phyloP scores from a whole-genome alignment of 441 rosid species.

The Populus tomentosa region DNA sequence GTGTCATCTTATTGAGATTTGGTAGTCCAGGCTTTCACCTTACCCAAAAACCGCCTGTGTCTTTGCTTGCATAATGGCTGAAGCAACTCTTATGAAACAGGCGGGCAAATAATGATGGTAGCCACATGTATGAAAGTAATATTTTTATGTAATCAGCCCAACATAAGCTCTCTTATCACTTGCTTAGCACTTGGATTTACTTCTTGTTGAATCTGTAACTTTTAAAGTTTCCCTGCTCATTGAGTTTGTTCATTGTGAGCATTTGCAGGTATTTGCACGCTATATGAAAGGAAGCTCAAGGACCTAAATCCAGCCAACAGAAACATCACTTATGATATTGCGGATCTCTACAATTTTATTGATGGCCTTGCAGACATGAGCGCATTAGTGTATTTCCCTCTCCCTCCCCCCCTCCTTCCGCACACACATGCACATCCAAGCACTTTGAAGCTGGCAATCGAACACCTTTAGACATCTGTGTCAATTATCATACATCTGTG shows the following conservation, averaged over 20 bases:
- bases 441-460: constrained; percentile 2
- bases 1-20: background rate
- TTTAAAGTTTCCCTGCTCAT: background rate
- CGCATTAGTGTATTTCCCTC: constrained; percentile 73
- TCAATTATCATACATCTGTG: background rate
- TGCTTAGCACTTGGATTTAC: background rate
- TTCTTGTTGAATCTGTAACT: background rate
- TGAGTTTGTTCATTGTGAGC: background rate
- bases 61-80: background rate
- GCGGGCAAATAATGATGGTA: background rate
- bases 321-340: constrained; percentile 78
- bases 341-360: constrained; percentile 86
- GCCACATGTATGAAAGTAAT: background rate
- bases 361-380: constrained; percentile 97
- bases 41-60: background rate
- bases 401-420: constrained; percentile 17
- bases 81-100: background rate
- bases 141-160: background rate
- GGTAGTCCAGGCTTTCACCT: background rate
- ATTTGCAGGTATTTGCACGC: constrained; percentile 69
- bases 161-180: background rate
- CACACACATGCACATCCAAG: background rate
- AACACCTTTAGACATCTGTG: background rate
- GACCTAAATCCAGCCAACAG: constrained; percentile 78
- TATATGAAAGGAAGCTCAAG: constrained; percentile 89